Conservation (phyloP, 768 basidiomycete genomes). For the Trametes maxima region DNA sequence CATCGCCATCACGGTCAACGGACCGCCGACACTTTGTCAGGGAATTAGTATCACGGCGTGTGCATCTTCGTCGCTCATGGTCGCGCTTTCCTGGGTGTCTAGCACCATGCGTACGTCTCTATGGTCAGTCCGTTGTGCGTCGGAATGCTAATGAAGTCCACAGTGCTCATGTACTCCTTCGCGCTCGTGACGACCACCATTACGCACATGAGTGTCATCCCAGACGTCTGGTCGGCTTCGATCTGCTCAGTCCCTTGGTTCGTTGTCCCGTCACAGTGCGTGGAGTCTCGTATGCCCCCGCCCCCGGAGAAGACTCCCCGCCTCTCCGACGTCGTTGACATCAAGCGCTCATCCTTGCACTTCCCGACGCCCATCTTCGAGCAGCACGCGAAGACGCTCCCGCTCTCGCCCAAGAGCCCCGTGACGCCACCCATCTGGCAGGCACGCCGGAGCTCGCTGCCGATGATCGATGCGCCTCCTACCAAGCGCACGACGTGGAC, state of each 20-base stretch:
- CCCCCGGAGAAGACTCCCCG: constrained; percentile 1
- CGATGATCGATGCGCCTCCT: not conserved
- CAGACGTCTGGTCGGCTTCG: constrained; percentile 54
- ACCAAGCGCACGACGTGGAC: constrained; percentile 24
- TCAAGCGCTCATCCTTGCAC: constrained; percentile 11
- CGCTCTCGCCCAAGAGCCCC: constrained; percentile 5
- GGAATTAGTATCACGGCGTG: constrained; percentile 27
- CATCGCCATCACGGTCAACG: constrained; percentile 48
- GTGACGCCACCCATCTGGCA: constrained; percentile 17
- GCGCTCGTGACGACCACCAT: constrained; percentile 49
- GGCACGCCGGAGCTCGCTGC: constrained; percentile 7
- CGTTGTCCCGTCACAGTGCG: constrained; percentile 18
- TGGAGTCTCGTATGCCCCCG: not conserved
- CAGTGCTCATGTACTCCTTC: constrained; percentile 60
- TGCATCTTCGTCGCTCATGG: constrained; percentile 34
- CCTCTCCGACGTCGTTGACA: constrained; percentile 4
- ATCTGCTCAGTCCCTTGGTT: constrained; percentile 66
- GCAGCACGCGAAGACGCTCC: constrained; percentile 16
- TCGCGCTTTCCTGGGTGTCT: constrained; percentile 35
- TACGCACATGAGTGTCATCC: constrained; percentile 45
- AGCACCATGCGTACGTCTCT: constrained; percentile 32
- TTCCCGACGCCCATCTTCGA: constrained; percentile 19
- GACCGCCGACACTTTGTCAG: constrained; percentile 42
- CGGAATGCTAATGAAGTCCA: not conserved
- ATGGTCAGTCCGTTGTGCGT: not conserved